phyloP scores from a whole-genome alignment of 1,284 basidiomycete genomes.

The Cutaneotrichosporon sp. region DNA sequence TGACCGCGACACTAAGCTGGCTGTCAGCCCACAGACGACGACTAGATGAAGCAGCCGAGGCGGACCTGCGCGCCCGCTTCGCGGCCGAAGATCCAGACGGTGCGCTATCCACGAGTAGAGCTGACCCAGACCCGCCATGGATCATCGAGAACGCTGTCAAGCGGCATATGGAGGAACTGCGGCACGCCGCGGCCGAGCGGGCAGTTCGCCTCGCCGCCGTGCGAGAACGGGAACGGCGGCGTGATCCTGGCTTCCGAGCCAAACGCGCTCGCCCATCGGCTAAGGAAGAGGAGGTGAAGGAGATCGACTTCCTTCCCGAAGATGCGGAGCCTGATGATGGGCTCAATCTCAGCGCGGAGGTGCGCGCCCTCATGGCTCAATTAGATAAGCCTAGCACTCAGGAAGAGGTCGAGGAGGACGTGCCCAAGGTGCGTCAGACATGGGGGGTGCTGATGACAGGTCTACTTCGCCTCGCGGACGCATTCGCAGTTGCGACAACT shows the following conservation, averaged over 20 bases:
- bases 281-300: conserved; percentile 47
- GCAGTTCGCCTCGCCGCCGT: conserved; percentile 63
- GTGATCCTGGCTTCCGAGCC: conserved; percentile 31
- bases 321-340: conserved; percentile 51
- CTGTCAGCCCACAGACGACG: conserved; percentile 56
- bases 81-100: conserved; percentile 44
- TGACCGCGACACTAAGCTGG: conserved; percentile 79
- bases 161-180: conserved; percentile 63
- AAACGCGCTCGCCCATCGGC: conserved; percentile 17
- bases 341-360: conserved; percentile 69
- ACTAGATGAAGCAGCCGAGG: conserved; percentile 32
- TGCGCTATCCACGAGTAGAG: conserved; percentile 15
- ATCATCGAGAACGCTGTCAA: conserved; percentile 73
- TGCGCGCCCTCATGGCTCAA: conserved; percentile 78
- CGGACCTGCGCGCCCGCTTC: conserved; percentile 35
- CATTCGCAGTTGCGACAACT: conserved; percentile 94
- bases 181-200: conserved; percentile 65
- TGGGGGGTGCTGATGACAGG: conserved; percentile 45
- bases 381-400: conserved; percentile 43
- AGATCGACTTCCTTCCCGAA: conserved; percentile 66
- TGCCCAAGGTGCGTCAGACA: conserved; percentile 45
- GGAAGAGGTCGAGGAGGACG: conserved; percentile 50
- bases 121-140: conserved; percentile 67
- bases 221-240: conserved; percentile 63
- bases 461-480: conserved; percentile 91